Percentiles rank a stretch among this genome's conserved stretches.
Conservation (phyloP, 495 filamentous ascomycete species). For the Friedmanniomyces simplex region DNA sequence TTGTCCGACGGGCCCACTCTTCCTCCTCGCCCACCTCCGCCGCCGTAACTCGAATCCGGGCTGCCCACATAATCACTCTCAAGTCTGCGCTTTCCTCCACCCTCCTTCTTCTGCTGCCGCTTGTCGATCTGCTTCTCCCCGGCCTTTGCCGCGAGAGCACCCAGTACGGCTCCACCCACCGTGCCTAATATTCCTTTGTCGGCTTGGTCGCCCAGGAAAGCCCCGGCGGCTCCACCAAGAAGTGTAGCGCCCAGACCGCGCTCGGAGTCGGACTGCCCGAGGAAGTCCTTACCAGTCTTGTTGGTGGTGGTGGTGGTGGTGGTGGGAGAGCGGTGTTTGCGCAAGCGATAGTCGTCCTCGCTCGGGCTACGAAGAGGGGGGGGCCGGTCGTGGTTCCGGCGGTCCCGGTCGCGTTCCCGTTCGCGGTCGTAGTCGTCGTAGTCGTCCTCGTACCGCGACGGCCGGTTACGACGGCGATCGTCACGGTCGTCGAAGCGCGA, state of each 20-base stretch:
- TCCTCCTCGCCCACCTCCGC: background rate
- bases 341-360: background rate
- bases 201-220: conserved; percentile 11
- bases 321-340: background rate
- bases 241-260: conserved; percentile 11
- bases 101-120: conserved; percentile 7
- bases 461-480: background rate
- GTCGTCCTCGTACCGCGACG: background rate
- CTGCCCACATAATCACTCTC: background rate
- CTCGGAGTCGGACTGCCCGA: conserved; percentile 3
- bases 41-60: background rate
- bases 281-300: conserved; percentile 5
- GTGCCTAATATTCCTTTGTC: conserved; percentile 6
- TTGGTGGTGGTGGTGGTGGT: too few relatives aligned
- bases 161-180: conserved; percentile 6
- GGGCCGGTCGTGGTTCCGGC: too few relatives aligned
- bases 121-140: conserved; percentile 5
- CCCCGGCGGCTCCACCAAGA: conserved; percentile 11
- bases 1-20: background rate
- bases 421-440: background rate
- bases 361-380: background rate
- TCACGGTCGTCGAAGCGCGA: conserved; percentile 4
- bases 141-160: conserved; percentile 6
- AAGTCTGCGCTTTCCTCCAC: background rate
- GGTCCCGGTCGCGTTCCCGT: background rate